Evolutionary conservation across 345 rosid genomes (phyloP), one percentile per base, ranked within the genome.

Genomic region (Sisymbrium irio): DNA sequence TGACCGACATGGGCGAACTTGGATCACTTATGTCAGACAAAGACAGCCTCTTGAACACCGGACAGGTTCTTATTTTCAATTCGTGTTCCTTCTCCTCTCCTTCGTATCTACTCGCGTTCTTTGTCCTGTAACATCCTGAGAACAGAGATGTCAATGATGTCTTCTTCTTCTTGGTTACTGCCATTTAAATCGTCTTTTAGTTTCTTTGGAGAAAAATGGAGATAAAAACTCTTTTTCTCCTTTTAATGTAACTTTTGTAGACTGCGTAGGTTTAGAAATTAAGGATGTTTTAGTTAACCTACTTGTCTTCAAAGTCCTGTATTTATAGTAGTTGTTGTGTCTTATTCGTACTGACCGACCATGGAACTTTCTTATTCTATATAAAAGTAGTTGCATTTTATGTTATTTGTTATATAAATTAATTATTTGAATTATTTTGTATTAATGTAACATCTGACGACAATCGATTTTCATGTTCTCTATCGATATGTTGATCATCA

Each of bases 11-110:
- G 3, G 84, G 80, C 8, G 84, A 82, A 77, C 85, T 79, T 7
- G 82, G 90, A 73, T 89, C 72, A 76, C 87, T 89, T 19, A 84
- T 61, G 27, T 87, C 96, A 0, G 84, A 79, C 0, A 89, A 47
- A 4, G 90, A 87, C 9, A 87, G 60, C 51, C 96, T 82, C 33
- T 59, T 71, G 32, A 84, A 80, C 20, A 5, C 62, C 4, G 62
- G 73, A 66, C 62, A 47, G 3, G 85, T 83, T 79, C 65, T 72
- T 70, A 65, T 84, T 25, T 82, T 85, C 69, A 70, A 46, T 1
- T 8, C 62, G 25, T 27, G 8, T 12, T 44, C 76, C 13, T 74
- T 57, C 5, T 60, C 54, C 2, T 61, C 68, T 27, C 49, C 57
- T 68, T 76, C 85, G 5, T 40, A 19, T 69, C 32, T 40, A 7